Conservation (phyloP, 2,329 filamentous ascomycete species). For the Cercospora sesami region DNA sequence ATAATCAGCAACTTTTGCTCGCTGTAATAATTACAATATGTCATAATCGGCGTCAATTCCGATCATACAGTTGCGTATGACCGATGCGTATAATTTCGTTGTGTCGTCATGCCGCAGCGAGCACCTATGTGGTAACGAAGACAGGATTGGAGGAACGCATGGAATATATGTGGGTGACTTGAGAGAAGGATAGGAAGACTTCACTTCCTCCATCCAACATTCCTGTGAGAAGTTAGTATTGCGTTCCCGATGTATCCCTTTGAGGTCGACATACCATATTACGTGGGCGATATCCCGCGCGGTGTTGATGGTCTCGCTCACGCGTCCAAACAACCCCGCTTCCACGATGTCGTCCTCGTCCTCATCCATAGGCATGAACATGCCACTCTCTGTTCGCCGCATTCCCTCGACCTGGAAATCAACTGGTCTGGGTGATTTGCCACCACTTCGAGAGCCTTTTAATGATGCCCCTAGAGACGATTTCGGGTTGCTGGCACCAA, state of each 20-base stretch:
- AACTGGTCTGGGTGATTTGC: constrained; percentile 30
- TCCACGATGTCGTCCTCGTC: constrained; percentile 59
- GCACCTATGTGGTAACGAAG: not conserved
- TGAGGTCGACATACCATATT: constrained; percentile 51
- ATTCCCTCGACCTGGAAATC: constrained; percentile 61
- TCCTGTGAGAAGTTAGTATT: constrained; percentile 36
- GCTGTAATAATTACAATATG: constrained; percentile 6
- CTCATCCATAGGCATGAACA: constrained; percentile 81
- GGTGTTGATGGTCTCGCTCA: constrained; percentile 75
- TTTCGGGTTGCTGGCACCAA: constrained; percentile 38
- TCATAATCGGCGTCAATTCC: not conserved
- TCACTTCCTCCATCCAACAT: constrained; percentile 63
- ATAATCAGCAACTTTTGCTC: constrained; percentile 1
- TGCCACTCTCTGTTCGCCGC: constrained; percentile 77
- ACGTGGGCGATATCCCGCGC: constrained; percentile 65
- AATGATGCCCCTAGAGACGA: constrained; percentile 34
- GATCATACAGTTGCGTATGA: not conserved
- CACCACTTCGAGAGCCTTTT: constrained; percentile 37
- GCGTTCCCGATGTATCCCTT: not conserved
- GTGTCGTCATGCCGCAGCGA: not conserved
- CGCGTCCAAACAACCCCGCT: constrained; percentile 69
- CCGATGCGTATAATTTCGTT: not conserved
- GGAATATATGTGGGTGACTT: not conserved
- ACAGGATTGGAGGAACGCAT: not conserved
- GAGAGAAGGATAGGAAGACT: constrained; percentile 21